Conservation (phyloP, 176 grass and related monocot species). For the Poa annua region DNA sequence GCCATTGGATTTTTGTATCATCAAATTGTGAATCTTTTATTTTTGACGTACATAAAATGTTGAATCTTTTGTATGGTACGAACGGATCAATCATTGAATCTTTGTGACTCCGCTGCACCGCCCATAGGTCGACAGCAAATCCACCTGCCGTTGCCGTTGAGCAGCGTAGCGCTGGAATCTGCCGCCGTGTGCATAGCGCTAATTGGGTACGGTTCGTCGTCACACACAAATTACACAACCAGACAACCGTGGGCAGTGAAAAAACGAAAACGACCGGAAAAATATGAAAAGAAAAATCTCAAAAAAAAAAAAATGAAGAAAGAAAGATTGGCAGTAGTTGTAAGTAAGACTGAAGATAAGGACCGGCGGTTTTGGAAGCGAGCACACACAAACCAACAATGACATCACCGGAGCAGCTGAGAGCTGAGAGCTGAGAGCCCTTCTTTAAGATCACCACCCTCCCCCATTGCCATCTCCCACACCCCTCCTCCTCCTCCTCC, state of each 20-base stretch:
- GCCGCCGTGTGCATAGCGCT: slow-evolving; percentile 14
- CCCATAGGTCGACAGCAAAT: slow-evolving; percentile 39
- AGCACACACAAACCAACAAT: slow-evolving; percentile 51
- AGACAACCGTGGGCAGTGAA: neutral
- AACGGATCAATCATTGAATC: slow-evolving; percentile 21
- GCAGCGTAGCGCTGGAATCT: slow-evolving; percentile 17
- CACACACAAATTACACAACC: neutral
- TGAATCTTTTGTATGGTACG: neutral
- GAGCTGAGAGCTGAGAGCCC: slow-evolving; percentile 16
- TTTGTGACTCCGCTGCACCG: neutral
- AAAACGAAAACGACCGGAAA: slow-evolving; percentile 26
- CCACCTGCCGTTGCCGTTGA: neutral
- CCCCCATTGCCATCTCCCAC: slow-evolving; percentile 14
- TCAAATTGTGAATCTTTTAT: neutral
- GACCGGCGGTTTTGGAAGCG: slow-evolving; percentile 49
- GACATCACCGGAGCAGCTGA: slow-evolving; percentile 36
- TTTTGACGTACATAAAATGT: too few species aligned
- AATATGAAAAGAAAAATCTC: neutral
- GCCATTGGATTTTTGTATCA: too few species aligned
- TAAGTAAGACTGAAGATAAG: slow-evolving; percentile 45
- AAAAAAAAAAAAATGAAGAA: too few species aligned
- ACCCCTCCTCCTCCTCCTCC: neutral
- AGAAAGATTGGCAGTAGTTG: neutral
- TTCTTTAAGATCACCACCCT: slow-evolving; percentile 58
- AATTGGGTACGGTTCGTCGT: slow-evolving; percentile 9